Base-by-base conservation (phyloP, 768 basidiomycete genomes). In the Gyrodon lividus region DNA sequence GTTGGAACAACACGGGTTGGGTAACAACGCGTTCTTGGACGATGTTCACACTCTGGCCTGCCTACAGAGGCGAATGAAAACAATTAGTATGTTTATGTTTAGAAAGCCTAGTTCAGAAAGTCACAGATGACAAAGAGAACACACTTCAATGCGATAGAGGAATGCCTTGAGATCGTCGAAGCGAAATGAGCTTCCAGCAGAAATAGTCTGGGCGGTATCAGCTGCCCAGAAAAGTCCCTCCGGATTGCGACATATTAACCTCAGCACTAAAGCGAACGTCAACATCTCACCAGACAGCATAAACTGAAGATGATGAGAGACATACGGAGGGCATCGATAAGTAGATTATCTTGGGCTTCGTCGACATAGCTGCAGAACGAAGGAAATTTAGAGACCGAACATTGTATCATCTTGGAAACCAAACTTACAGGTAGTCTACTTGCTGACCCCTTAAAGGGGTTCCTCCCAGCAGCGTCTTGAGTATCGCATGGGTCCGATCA, bases 151-250 rank as follows among this genome's bases (percentile, higher is more conserved):
- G 38, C 83, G 74, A 50, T 77, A 80, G 26, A 87, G 55, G 55
- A 86, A 87, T 0, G 87, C 79, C 61, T 83, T 88, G 43, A 90
- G 61, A 39, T 88, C 85, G 47, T 84, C 71, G 61, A 90, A 90
- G 6, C 82, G 71, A 57, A 90, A 90, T 0, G 84, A 77, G 54
- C 84, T 86, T 4, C 87, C 88, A 0, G 79, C 77, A 0, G 85
- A 82, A 33, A 90, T 89, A 0, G 87, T 86, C 56, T 90, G 88
- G 0, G 88, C 86, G 0, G 88, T 89, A 60, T 90, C 88, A 0
- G 88, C 88, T 1, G 86, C 87, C 84, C 86, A 89, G 54, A 89
- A 85, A 19, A 88, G 66, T 0, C 87, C 87, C 46, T 86, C 70
- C 0, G 79, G 76, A 58, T 88, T 88, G 7, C 66, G 65, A 54